phyloP scores from a whole-genome alignment of 208 protist species.

The Crithidia bombi region DNA sequence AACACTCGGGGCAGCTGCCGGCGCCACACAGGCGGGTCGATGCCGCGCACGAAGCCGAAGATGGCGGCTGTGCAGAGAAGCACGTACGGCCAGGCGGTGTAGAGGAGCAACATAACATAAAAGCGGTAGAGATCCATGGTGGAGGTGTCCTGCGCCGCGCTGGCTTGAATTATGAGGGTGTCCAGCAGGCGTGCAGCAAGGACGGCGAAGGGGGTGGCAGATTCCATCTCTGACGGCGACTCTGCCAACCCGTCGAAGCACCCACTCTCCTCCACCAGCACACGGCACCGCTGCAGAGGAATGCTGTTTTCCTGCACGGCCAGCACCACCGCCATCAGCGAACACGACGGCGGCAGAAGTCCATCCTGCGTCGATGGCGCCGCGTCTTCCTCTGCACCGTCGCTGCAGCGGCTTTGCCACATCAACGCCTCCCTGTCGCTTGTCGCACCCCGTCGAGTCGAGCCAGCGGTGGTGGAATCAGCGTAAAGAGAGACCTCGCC shows the following conservation, averaged over 20 bases:
- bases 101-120: slow-evolving; percentile 75
- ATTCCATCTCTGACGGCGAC: background rate
- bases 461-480: background rate
- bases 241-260: slow-evolving; percentile 40
- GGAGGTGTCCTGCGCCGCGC: slow-evolving; percentile 64
- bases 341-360: slow-evolving; percentile 6
- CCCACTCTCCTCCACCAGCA: slow-evolving; percentile 38
- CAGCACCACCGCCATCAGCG: slow-evolving; percentile 30
- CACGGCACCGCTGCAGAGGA: slow-evolving; percentile 33
- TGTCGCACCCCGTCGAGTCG: background rate
- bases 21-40: slow-evolving; percentile 71
- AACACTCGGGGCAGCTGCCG: slow-evolving; percentile 75
- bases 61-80: slow-evolving; percentile 68
- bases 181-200: slow-evolving; percentile 53
- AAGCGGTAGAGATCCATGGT: slow-evolving; percentile 78
- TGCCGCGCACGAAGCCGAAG: slow-evolving; percentile 67
- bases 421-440: background rate
- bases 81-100: slow-evolving; percentile 85
- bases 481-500: background rate
- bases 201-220: background rate
- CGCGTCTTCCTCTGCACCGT: background rate
- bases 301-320: slow-evolving; percentile 41
- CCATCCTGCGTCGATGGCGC: background rate
- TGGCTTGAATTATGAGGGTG: slow-evolving; percentile 73
- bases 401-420: background rate